Base-by-base conservation (phyloP, 352 stramenopile genomes). In the Aphanomyces stellatus region DNA sequence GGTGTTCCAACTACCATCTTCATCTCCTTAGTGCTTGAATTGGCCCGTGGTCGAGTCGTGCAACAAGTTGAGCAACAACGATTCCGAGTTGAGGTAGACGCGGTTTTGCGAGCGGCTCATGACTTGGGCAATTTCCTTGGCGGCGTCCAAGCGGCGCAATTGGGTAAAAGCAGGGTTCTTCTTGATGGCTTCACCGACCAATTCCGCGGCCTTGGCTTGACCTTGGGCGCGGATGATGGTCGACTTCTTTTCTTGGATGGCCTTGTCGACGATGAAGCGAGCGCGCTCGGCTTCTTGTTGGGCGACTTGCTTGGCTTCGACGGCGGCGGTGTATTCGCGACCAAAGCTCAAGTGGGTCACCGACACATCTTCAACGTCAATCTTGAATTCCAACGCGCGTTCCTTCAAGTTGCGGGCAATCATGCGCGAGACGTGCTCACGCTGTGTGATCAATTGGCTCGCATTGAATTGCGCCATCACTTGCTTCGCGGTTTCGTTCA, bases 161-260 rank as follows among this genome's bases (percentile, higher is more conserved):
- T 99, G 95, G 80, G 99, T 96, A 80, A 99, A 99, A 46, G 94
- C 98, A 65, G 97, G 97, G 83, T 99, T 99, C 78, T 98, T 97
- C 88, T 99, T 98, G 74, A 99, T 99, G 63, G 97, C 96, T 71
- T 97, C 85, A 65, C 97, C 97, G 76, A 99, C 98, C 33, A 99
- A 88, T 73, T 98, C 88, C 11, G 98, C 97, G 73, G 96, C 98
- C 80, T 99, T 96, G 71, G 98, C 96, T 84, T 99, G 97, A 97
- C 97, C 98, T 71, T 97, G 82, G 53, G 91, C 91, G 72, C 95
- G 95, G 71, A 98, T 98, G 69, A 99, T 90, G 62, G 97, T 99
- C 57, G 91, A 98, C 81, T 98, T 96, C 92, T 99, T 99, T 82
- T 99, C 98, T 80, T 99, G 97, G 30, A 97, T 79, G 11, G 98